phyloP scores from a whole-genome alignment of 768 basidiomycete genomes.

The Boletus pseudopeckii region DNA sequence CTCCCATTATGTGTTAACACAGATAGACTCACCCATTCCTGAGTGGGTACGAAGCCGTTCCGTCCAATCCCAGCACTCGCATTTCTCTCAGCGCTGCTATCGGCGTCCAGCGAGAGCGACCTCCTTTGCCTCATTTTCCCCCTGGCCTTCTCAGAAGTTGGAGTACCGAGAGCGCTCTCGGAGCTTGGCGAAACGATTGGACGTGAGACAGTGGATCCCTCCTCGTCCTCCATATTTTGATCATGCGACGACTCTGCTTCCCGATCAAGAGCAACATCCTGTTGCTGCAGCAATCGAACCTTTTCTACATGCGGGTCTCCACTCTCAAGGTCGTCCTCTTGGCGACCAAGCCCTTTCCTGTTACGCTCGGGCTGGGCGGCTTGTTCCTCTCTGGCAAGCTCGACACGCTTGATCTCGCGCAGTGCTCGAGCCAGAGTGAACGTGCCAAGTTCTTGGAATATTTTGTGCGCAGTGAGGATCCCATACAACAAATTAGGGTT shows the following conservation, averaged over 20 bases:
- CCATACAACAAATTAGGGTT: constrained; percentile 89
- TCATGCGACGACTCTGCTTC: constrained; percentile 22
- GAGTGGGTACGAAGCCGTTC: constrained; percentile 92
- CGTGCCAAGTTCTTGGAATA: constrained; percentile 87
- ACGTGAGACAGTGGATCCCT: constrained; percentile 21
- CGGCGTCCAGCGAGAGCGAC: constrained; percentile 50
- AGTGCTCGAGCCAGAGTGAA: constrained; percentile 87
- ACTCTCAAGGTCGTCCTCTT: constrained; percentile 26
- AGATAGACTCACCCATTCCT: constrained; percentile 77
- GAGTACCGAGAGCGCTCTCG: constrained; percentile 32
- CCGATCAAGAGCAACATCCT: constrained; percentile 35
- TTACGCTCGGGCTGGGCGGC: constrained; percentile 31
- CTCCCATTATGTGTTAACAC: background rate
- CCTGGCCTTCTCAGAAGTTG: constrained; percentile 79
- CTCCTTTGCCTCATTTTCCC: constrained; percentile 86
- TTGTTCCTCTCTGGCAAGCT: constrained; percentile 71
- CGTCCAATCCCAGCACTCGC: constrained; percentile 73
- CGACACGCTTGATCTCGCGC: constrained; percentile 74
- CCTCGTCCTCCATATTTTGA: constrained; percentile 11
- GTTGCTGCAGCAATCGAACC: constrained; percentile 56
- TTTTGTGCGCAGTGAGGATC: constrained; percentile 76
- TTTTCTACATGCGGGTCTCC: constrained; percentile 51
- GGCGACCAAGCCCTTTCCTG: constrained; percentile 15
- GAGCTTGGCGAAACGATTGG: constrained; percentile 44
- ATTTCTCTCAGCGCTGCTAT: constrained; percentile 56